Percentiles rank a stretch among this genome's conserved stretches.
phyloP scores from a whole-genome alignment of 2,329 filamentous ascomycete species.

The Scleromitrula shiraiana region DNA sequence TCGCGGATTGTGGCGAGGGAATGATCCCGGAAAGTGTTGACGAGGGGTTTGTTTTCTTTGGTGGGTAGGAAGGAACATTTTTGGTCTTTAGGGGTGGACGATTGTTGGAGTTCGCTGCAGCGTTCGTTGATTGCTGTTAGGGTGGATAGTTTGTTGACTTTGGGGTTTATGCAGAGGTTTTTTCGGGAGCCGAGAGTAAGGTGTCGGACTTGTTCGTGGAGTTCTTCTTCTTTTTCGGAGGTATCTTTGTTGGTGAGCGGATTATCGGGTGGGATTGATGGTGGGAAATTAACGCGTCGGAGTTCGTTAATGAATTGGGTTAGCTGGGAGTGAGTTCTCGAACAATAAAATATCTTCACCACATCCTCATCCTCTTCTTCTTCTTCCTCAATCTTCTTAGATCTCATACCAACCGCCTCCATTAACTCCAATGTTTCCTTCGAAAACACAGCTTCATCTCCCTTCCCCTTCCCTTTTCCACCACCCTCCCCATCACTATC shows the following conservation, averaged over 20 bases:
- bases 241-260: slow-evolving; percentile 21
- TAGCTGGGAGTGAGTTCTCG: slow-evolving; percentile 65
- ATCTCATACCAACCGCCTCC: slow-evolving; percentile 41
- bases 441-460: slow-evolving; percentile 41
- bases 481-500: slow-evolving; percentile 51
- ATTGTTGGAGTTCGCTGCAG: slow-evolving; percentile 82
- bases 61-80: slow-evolving; percentile 71
- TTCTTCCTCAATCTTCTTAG: slow-evolving; percentile 29
- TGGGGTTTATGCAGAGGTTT: slow-evolving; percentile 76
- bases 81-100: slow-evolving; percentile 50
- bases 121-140: slow-evolving; percentile 85
- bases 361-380: slow-evolving; percentile 47
- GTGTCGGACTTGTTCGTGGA: slow-evolving; percentile 53
- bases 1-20: slow-evolving; percentile 79
- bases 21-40: slow-evolving; percentile 78
- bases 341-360: slow-evolving; percentile 60
- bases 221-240: no score
- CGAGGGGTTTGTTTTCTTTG: slow-evolving; percentile 63
- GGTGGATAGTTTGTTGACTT: slow-evolving; percentile 61
- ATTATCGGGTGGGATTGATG: slow-evolving; percentile 40
- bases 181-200: slow-evolving; percentile 62
- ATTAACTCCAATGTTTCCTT: slow-evolving; percentile 55
- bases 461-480: slow-evolving; percentile 19
- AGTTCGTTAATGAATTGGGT: slow-evolving; percentile 64
- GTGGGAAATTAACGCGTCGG: slow-evolving; percentile 53